A percentile compares a stretch with the other conserved stretches of the same genome.
phyloP scores from a whole-genome alignment of 805 yeast genomes.

The Yarrowia yakushimensis region DNA sequence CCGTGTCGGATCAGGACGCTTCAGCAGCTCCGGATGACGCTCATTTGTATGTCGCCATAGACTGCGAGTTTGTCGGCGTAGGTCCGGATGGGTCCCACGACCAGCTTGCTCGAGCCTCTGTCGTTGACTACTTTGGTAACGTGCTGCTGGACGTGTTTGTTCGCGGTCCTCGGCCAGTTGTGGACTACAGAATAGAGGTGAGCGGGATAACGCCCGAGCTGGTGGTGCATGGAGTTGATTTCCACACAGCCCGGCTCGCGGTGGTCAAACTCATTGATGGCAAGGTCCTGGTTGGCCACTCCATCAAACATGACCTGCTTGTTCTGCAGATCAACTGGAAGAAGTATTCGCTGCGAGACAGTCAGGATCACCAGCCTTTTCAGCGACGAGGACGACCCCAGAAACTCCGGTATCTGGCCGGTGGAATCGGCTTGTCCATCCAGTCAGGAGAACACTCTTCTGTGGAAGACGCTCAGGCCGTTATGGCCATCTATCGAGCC shows the following conservation, averaged over 20 bases:
- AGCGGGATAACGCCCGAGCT: conserved; percentile 74
- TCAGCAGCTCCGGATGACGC: not conserved
- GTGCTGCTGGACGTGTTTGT: conserved; percentile 71
- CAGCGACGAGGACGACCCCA: not conserved
- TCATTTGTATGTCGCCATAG: conserved; percentile 66
- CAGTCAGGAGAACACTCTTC: conserved; percentile 80
- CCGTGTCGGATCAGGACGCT: not conserved
- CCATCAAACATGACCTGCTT: conserved; percentile 73
- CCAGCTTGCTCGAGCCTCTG: conserved; percentile 81
- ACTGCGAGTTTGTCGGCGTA: conserved; percentile 92
- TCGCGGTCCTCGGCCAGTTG: conserved; percentile 66
- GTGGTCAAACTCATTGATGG: conserved; percentile 53
- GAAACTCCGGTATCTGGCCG: conserved; percentile 46
- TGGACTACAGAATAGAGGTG: conserved; percentile 91
- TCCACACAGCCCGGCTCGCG: conserved; percentile 60
- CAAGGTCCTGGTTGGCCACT: conserved; percentile 71
- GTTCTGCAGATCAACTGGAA: conserved; percentile 69
- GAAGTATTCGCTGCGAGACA: conserved; percentile 61
- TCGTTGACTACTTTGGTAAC: conserved; percentile 79
- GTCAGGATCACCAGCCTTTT: conserved; percentile 60
- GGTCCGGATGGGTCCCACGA: conserved; percentile 66
- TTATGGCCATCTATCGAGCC: conserved; percentile 70
- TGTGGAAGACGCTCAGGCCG: conserved; percentile 84
- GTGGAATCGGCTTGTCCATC: conserved; percentile 74
- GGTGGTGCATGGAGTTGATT: conserved; percentile 63